phyloP scores from a whole-genome alignment of 129 eudicot genomes.

The Chrysanthemum makinoi region DNA sequence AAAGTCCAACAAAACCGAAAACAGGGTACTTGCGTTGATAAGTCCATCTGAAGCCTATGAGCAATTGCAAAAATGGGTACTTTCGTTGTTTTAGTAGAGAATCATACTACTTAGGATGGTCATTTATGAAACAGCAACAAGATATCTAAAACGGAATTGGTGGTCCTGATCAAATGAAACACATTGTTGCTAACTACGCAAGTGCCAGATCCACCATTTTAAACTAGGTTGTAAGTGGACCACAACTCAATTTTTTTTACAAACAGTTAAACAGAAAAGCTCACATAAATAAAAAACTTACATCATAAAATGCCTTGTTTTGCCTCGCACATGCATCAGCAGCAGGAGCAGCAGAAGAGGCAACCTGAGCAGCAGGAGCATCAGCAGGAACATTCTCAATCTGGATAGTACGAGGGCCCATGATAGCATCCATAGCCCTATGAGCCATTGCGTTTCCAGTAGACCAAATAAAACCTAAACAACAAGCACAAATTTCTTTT shows the following conservation, averaged over 20 bases:
- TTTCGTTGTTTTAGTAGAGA: too few relatives aligned
- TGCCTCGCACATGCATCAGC: conserved; percentile 68
- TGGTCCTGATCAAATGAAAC: too few relatives aligned
- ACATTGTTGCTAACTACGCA: too few relatives aligned
- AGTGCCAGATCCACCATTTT: too few relatives aligned
- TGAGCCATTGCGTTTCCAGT: conserved; percentile 82
- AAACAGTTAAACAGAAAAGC: neutral
- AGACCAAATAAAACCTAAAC: conserved; percentile 69
- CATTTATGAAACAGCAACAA: too few relatives aligned
- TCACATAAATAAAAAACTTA: conserved; percentile 22
- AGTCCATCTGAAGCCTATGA: too few relatives aligned
- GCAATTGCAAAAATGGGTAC: too few relatives aligned
- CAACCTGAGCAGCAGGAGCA: conserved; percentile 34
- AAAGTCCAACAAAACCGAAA: neutral
- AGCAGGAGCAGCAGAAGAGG: conserved; percentile 5
- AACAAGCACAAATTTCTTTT: neutral
- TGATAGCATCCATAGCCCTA: conserved; percentile 76
- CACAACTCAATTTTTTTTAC: too few relatives aligned
- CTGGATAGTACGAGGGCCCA: conserved; percentile 86
- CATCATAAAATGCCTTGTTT: conserved; percentile 79
- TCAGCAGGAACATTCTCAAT: conserved; percentile 62
- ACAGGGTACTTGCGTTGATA: too few relatives aligned
- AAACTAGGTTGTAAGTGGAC: too few relatives aligned
- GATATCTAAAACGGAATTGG: too few relatives aligned
- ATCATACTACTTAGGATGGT: too few relatives aligned